Conservation (phyloP, 2,329 filamentous ascomycete genomes). For the Diplodia sapinea region DNA sequence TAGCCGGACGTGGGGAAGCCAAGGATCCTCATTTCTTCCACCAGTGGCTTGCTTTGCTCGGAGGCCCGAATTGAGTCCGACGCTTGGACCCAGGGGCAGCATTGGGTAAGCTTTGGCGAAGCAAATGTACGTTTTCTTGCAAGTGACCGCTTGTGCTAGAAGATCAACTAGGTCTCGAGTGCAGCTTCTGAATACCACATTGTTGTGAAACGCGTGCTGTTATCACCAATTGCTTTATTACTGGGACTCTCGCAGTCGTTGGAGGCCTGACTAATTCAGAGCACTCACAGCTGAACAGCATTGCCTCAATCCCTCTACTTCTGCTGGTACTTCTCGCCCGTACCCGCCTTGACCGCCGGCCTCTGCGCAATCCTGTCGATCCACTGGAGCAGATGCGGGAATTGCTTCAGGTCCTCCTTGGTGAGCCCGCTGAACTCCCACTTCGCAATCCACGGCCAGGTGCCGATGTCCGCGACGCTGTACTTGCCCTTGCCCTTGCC, state of each 20-base stretch:
- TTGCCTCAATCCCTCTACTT: constrained; percentile 3
- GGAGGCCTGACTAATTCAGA: background rate
- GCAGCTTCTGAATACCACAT: background rate
- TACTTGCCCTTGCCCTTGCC: constrained; percentile 63
- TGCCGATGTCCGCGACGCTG: constrained; percentile 59
- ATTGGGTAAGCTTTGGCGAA: constrained; percentile 22
- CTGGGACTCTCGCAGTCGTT: background rate
- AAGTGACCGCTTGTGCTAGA: background rate
- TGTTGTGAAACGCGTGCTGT: too few species aligned
- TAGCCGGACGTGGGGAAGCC: constrained; percentile 18
- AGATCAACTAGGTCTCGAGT: background rate
- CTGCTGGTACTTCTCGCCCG: constrained; percentile 26
- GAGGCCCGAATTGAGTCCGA: background rate
- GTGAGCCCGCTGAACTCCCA: constrained; percentile 54
- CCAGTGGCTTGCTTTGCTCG: constrained; percentile 10
- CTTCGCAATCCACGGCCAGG: constrained; percentile 58
- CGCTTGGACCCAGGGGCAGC: constrained; percentile 11
- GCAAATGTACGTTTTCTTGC: background rate
- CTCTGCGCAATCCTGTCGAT: constrained; percentile 58
- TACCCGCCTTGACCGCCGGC: constrained; percentile 56
- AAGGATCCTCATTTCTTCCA: constrained; percentile 24
- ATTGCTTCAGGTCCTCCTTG: constrained; percentile 56
- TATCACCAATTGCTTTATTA: background rate
- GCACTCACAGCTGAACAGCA: background rate
- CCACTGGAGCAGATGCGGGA: constrained; percentile 61